These are phyloP conservation scores for Trifolium repens DNA, from an alignment of 306 rosid genomes.

Conservation along the genomic window DNA sequence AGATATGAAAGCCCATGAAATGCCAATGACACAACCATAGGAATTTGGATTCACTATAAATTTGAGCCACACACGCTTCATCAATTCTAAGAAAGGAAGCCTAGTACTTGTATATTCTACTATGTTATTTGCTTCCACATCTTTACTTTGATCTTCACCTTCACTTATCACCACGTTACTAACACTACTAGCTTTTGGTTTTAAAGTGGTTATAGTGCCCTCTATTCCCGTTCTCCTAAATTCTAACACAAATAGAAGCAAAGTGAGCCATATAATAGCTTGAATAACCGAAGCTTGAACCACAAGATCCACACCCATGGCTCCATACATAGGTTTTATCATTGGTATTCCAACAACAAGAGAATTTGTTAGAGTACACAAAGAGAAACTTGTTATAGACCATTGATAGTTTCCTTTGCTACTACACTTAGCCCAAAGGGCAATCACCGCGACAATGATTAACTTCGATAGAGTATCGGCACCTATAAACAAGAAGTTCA, in stretches of 20 bases:
- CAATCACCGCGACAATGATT: slow-evolving; percentile 64
- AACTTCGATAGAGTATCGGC: slow-evolving; percentile 81
- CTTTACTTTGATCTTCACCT: slow-evolving; percentile 46
- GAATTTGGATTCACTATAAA: slow-evolving; percentile 81
- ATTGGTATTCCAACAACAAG: slow-evolving; percentile 91
- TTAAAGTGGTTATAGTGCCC: slow-evolving; percentile 27
- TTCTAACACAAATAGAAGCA: slow-evolving; percentile 76
- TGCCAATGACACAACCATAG: slow-evolving; percentile 76
- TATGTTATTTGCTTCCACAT: slow-evolving; percentile 50
- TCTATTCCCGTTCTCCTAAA: slow-evolving; percentile 59
- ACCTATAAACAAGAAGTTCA: slow-evolving; percentile 65
- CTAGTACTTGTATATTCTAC: slow-evolving; percentile 18
- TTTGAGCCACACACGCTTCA: slow-evolving; percentile 75
- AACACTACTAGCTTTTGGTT: neutral
- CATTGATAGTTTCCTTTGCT: slow-evolving; percentile 70
- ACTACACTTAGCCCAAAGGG: slow-evolving; percentile 73
- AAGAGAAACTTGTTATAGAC: slow-evolving; percentile 85
- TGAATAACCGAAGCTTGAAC: slow-evolving; percentile 83
- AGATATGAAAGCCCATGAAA: slow-evolving; percentile 82
- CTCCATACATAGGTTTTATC: slow-evolving; percentile 78
- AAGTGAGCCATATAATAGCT: slow-evolving; percentile 84
- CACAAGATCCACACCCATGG: slow-evolving; percentile 67
- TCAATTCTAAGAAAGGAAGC: slow-evolving; percentile 61
- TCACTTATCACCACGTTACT: neutral
- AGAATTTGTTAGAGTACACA: slow-evolving; percentile 75